These are phyloP conservation scores for Thielaviopsis euricoi DNA, from an alignment of 2,329 filamentous ascomycete species.

Conservation along the genomic window DNA sequence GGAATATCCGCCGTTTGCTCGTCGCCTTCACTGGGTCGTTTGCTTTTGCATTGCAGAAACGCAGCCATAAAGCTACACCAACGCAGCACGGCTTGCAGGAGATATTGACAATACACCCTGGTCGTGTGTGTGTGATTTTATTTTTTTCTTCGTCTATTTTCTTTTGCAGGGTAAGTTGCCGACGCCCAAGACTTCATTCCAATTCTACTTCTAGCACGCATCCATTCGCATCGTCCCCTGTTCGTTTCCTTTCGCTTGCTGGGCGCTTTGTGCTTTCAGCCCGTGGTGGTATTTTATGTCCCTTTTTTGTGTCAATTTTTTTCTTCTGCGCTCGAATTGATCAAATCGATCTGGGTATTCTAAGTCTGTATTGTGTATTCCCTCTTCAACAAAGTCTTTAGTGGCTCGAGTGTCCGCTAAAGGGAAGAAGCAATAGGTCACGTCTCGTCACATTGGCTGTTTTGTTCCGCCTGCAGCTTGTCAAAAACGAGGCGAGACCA, in stretches of 20 bases:
- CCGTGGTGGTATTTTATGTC: neutral
- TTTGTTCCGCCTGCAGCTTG: neutral
- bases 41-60: neutral
- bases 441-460: neutral
- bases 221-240: neutral
- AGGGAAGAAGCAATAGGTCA: neutral
- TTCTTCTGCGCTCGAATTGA: neutral
- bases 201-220: neutral
- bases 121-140: neutral
- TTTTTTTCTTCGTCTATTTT: neutral
- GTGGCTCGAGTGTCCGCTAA: neutral
- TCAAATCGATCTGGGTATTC: neutral
- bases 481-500: neutral
- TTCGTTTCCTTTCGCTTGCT: neutral
- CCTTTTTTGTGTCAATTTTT: neutral
- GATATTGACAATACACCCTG: neutral
- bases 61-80: neutral
- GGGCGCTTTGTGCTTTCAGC: neutral
- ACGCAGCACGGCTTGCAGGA: neutral
- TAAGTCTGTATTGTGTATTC: neutral
- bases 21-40: neutral
- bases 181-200: neutral
- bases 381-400: neutral
- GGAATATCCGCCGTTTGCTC: neutral
- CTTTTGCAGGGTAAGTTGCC: constrained; percentile 1